These are phyloP conservation scores for Beauveria bassiana DNA, from an alignment of 2,329 filamentous ascomycete genomes.

Conservation along the genomic window DNA sequence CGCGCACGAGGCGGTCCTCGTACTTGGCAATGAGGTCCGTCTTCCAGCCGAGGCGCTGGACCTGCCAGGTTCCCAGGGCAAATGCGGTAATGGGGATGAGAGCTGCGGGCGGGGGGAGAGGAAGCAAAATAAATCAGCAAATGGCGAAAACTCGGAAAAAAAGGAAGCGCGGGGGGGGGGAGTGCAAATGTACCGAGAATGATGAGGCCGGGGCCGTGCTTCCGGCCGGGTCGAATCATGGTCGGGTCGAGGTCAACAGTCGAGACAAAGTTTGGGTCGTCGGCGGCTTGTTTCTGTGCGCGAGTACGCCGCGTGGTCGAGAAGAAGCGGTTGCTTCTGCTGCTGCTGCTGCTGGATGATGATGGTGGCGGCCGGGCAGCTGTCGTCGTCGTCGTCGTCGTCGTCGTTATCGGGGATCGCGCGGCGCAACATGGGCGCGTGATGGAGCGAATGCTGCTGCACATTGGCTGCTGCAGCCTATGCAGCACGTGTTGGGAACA, in stretches of 20 bases:
- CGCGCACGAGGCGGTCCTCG: slow-evolving; percentile 82
- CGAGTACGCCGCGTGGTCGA: slow-evolving; percentile 14
- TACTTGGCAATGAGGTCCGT: slow-evolving; percentile 83
- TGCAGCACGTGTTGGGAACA: slow-evolving; percentile 20
- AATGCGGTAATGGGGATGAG: slow-evolving; percentile 91
- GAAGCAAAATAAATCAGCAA: background rate
- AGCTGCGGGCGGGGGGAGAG: slow-evolving; percentile 34
- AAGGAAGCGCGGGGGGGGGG: background rate
- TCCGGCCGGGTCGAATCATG: slow-evolving; percentile 65
- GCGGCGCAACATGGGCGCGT: slow-evolving; percentile 5
- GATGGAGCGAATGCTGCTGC: background rate
- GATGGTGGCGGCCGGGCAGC: background rate
- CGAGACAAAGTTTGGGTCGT: slow-evolving; percentile 74
- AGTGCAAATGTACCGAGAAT: slow-evolving; percentile 51
- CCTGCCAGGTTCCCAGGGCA: slow-evolving; percentile 86
- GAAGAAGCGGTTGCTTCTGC: slow-evolving; percentile 10
- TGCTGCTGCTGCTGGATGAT: background rate
- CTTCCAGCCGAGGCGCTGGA: slow-evolving; percentile 89
- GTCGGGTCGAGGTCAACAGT: slow-evolving; percentile 79
- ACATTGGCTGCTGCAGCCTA: slow-evolving; percentile 16
- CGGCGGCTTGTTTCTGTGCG: slow-evolving; percentile 45
- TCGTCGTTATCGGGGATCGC: background rate
- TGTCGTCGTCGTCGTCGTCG: background rate
- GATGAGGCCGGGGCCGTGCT: slow-evolving; percentile 72
- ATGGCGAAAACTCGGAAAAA: background rate